These are phyloP conservation scores for Populus pruinosa DNA, from an alignment of 345 rosid genomes.

Conservation along the genomic window DNA sequence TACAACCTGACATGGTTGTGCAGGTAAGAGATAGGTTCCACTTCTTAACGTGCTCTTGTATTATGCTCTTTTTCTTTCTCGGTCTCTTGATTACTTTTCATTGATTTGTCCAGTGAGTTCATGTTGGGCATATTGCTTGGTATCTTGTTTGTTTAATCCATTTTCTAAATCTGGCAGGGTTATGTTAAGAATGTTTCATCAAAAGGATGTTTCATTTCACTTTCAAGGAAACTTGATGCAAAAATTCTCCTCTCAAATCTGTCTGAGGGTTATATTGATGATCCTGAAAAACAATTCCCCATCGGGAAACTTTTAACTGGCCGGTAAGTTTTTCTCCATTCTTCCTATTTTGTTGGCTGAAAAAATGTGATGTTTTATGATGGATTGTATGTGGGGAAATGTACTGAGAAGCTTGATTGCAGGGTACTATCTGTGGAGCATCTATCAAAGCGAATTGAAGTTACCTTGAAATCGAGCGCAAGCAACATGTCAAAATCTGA, in stretches of 20 bases:
- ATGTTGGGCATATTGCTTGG: not conserved
- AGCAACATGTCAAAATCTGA: conserved; percentile 42
- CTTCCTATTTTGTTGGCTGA: conserved; percentile 7
- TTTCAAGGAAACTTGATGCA: conserved; percentile 85
- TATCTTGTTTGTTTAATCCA: too few species aligned
- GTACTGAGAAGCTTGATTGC: conserved; percentile 30
- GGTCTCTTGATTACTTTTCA: not conserved
- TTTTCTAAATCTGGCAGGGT: conserved; percentile 51
- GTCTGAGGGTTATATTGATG: conserved; percentile 63
- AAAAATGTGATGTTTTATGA: not conserved
- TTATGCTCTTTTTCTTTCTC: not conserved
- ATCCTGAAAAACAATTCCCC: conserved; percentile 76
- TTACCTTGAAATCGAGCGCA: conserved; percentile 59
- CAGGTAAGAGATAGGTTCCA: conserved; percentile 47
- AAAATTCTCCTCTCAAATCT: conserved; percentile 74
- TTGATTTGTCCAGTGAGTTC: not conserved
- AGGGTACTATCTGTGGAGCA: conserved; percentile 87
- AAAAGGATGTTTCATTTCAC: conserved; percentile 82
- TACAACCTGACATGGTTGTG: conserved; percentile 54
- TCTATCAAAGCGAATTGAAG: conserved; percentile 76
- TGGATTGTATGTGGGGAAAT: not conserved
- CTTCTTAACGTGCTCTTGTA: not conserved
- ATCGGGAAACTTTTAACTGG: conserved; percentile 84
- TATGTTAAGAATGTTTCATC: conserved; percentile 79
- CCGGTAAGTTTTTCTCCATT: conserved; percentile 41